These are phyloP conservation scores for Bromus sterilis DNA, from an alignment of 176 grass and related monocot species.

Conservation along the genomic window DNA sequence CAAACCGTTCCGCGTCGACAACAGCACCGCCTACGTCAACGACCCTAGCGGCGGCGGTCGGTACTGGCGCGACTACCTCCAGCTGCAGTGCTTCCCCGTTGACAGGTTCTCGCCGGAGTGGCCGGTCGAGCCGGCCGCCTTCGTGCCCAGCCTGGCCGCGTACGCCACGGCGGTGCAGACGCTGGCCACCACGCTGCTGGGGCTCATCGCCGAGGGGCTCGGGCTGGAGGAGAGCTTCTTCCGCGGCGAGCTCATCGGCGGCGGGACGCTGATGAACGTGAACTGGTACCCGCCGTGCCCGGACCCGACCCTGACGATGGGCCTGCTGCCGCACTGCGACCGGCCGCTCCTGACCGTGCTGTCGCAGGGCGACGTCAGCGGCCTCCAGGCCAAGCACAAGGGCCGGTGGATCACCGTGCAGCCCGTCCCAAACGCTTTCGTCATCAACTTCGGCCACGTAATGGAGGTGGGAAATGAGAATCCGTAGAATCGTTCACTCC, in stretches of 20 bases:
- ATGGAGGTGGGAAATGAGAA: conserved; percentile 14
- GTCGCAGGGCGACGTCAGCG: conserved; percentile 25
- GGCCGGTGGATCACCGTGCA: conserved; percentile 13
- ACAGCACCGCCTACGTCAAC: background rate
- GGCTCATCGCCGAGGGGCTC: conserved; percentile 15
- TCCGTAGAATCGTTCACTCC: background rate
- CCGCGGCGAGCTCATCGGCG: background rate
- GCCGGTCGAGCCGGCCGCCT: background rate
- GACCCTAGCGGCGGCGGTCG: background rate
- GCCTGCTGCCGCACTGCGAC: background rate
- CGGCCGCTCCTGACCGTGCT: conserved; percentile 21
- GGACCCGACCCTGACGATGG: background rate
- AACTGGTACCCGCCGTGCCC: conserved; percentile 34
- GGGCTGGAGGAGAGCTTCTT: conserved; percentile 14
- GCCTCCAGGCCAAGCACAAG: conserved; percentile 34
- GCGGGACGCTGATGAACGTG: conserved; percentile 12
- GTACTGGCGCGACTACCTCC: background rate
- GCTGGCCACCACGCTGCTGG: background rate
- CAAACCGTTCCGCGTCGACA: background rate
- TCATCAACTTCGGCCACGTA: conserved; percentile 25
- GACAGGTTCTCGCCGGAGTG: background rate
- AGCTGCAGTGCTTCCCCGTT: background rate
- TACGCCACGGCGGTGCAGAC: conserved; percentile 6
- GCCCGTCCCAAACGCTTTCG: conserved; percentile 17
- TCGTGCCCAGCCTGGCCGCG: background rate